Evolutionary conservation across 371 early-diverging fungal species (phyloP), one percentile per base, ranked within the genome.

Genomic region (Mortierella sp.): DNA sequence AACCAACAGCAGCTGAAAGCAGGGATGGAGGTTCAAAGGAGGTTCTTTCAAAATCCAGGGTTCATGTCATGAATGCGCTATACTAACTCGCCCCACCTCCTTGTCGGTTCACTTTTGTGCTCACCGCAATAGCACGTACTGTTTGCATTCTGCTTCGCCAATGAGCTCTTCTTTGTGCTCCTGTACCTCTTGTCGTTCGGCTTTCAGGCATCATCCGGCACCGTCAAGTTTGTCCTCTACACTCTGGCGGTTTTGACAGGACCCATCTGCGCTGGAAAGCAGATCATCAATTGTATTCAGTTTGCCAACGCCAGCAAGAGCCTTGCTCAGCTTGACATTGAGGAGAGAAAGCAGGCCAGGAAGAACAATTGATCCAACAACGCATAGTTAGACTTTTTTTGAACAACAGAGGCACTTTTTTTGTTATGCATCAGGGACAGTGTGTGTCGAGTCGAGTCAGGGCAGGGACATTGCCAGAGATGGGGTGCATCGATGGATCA

Each of bases 281-380:
- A 98, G 81, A 82, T 91, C 57, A 86, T 95, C 79, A 98, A 95
- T 67, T 88, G 94, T 48, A 86, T 98, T 43, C 98, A 98, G 84
- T 89, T 98, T 58, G 86, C 91, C 13, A 92, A 91, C 56, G 96
- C 98, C 12, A 87, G 90, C 69, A 83, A 86, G 60, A 87, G 82
- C n/a, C 83, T 96, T 63, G 95, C 94, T 14, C 79, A 78, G 19
- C 74, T 88, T 41, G 96, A 96, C 63, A 61, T 83, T 40, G 83
- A 86, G 45, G 92, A 89, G 39, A 80, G 85, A 56, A 78, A 44
- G 63, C 47, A 51, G n/a, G 54, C 60, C 24, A 67, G 63, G 57
- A 68, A 67, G 68, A 59, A 60, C 55, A 62, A 58, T 34, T 34
- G 34, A 34, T 10, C 34, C 34, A 7, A 34, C 7, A 34, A 7